Conservation (phyloP, 192 early-diverging fungal species). For the Umbelopsis vinacea region DNA sequence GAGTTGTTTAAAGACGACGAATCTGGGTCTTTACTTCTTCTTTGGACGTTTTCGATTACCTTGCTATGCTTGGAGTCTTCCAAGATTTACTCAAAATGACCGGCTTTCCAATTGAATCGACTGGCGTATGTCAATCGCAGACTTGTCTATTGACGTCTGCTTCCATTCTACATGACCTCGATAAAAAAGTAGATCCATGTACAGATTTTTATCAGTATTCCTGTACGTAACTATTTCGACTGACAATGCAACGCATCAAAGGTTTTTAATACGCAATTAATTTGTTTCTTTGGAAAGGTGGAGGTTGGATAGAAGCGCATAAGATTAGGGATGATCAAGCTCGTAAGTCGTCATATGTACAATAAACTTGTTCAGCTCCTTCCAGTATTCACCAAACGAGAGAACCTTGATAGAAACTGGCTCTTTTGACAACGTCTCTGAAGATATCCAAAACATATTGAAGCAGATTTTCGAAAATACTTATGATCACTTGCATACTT, state of each 20-base stretch:
- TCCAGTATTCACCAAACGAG: no score
- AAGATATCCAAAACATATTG: conserved; percentile 46
- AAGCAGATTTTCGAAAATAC: conserved; percentile 53
- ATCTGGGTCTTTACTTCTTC: not conserved
- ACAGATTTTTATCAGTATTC: conserved; percentile 69
- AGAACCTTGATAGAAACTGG: conserved; percentile 18
- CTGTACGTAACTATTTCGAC: conserved; percentile 48
- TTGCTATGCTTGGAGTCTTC: not conserved
- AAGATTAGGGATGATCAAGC: conserved; percentile 67
- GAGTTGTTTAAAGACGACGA: no score
- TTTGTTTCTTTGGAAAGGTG: conserved; percentile 40
- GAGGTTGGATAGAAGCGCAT: conserved; percentile 57
- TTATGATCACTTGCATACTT: conserved; percentile 31
- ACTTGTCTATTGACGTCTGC: conserved; percentile 60
- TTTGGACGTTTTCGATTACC: not conserved
- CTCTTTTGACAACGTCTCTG: conserved; percentile 24
- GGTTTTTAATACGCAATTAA: not conserved
- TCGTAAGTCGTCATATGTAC: conserved; percentile 9
- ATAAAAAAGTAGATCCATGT: conserved; percentile 63
- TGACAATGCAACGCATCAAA: not conserved
- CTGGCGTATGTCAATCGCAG: conserved; percentile 49
- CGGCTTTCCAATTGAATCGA: not conserved
- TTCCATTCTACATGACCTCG: conserved; percentile 57
- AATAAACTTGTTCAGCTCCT: no score
- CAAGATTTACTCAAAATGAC: not conserved